These are phyloP conservation scores for Polyrhizophydium stewartii DNA, from an alignment of 371 early-diverging fungal species.

Conservation along the genomic window DNA sequence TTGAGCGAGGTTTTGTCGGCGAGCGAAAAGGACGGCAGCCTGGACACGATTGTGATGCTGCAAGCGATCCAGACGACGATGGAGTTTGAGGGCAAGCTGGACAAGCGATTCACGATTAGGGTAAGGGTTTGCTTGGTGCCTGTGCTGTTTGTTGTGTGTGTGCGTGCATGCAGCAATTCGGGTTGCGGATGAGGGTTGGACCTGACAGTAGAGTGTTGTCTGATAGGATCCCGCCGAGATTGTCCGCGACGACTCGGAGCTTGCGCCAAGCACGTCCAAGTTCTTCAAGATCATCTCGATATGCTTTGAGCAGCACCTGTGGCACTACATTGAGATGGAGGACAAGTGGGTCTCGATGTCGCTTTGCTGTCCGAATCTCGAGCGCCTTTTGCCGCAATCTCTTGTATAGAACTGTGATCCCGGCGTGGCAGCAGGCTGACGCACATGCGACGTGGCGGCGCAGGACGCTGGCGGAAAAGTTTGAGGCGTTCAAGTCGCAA, in stretches of 20 bases:
- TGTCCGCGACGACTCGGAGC: not conserved
- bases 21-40: constrained; percentile 10
- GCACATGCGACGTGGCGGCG: too few species aligned
- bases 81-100: constrained; percentile 84
- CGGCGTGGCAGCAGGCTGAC: too few species aligned
- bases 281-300: constrained; percentile 76
- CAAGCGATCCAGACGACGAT: constrained; percentile 74
- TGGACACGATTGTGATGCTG: constrained; percentile 39
- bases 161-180: too few species aligned
- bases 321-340: constrained; percentile 77
- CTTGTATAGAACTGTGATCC: too few species aligned
- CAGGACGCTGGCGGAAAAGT: constrained; percentile 57
- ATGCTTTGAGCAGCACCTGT: constrained; percentile 81
- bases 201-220: too few species aligned
- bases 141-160: too few species aligned
- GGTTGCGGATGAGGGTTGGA: too few species aligned
- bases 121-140: constrained; percentile 6
- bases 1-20: constrained; percentile 18
- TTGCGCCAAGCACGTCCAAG: constrained; percentile 21
- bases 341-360: constrained; percentile 52
- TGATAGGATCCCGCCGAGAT: not conserved
- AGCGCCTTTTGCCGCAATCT: too few species aligned
- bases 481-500: constrained; percentile 65
- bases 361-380: too few species aligned
- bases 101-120: constrained; percentile 51